phyloP scores from a whole-genome alignment of 352 stramenopile genomes.

The Pythium aphanidermatum region DNA sequence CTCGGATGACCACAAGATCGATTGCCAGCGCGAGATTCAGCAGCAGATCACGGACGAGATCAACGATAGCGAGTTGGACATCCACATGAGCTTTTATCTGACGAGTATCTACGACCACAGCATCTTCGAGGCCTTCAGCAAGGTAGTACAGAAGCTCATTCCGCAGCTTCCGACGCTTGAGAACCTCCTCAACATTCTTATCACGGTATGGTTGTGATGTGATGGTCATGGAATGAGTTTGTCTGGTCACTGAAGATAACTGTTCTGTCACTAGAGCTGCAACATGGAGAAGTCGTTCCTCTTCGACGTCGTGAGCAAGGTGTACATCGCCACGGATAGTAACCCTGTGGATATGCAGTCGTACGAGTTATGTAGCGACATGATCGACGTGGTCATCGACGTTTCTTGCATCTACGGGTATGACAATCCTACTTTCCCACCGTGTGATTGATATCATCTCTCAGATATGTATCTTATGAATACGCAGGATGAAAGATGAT shows the following conservation, averaged over 20 bases:
- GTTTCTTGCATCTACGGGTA: slow-evolving; percentile 98
- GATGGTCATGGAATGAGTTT: background rate
- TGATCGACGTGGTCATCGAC: slow-evolving; percentile 99
- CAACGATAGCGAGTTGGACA: slow-evolving; percentile 90
- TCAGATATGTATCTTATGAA: slow-evolving; percentile 1
- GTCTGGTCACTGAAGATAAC: background rate
- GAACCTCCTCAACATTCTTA: slow-evolving; percentile 97
- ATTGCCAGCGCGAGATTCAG: slow-evolving; percentile 97
- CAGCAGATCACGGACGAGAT: slow-evolving; percentile 96
- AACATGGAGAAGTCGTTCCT: slow-evolving; percentile 99
- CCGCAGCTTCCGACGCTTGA: slow-evolving; percentile 96
- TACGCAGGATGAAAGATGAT: slow-evolving; percentile 80
- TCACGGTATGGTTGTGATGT: slow-evolving; percentile 43
- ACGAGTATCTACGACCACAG: slow-evolving; percentile 94
- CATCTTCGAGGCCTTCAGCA: slow-evolving; percentile 96
- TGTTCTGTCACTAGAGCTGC: slow-evolving; percentile 73
- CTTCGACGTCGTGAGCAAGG: slow-evolving; percentile 98
- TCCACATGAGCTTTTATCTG: slow-evolving; percentile 91
- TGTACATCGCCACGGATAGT: slow-evolving; percentile 98
- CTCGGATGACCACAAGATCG: slow-evolving; percentile 97
- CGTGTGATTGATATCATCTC: background rate
- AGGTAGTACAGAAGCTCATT: slow-evolving; percentile 98
- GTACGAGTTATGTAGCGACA: slow-evolving; percentile 98
- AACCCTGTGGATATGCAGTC: slow-evolving; percentile 97
- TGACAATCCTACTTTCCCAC: background rate